Evolutionary conservation across 805 yeast species (phyloP).

Genomic region (Hanseniaspora clermontiae): DNA sequence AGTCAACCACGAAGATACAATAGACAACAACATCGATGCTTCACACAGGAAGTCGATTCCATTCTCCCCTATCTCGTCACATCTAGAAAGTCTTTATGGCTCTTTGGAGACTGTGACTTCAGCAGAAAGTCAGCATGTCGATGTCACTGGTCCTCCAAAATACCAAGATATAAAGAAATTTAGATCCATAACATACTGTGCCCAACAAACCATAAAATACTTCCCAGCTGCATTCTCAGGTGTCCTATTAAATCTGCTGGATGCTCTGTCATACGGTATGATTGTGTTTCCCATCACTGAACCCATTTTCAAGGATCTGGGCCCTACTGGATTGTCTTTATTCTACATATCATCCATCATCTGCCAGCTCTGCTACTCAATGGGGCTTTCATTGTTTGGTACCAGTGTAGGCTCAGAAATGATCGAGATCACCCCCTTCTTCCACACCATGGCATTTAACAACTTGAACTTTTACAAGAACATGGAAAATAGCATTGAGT

Average conservation of each 20-base stretch:
- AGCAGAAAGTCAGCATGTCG: not conserved
- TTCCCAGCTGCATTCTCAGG: constrained; percentile 80
- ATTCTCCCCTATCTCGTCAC: constrained; percentile 7
- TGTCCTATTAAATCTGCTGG: constrained; percentile 69
- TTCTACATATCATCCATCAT: constrained; percentile 85
- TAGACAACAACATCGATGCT: not conserved
- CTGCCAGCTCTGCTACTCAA: constrained; percentile 74
- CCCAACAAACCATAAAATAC: constrained; percentile 18
- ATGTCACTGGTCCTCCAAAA: constrained; percentile 2
- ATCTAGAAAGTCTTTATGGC: not conserved
- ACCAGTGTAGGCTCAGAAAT: constrained; percentile 94
- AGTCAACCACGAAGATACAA: not conserved
- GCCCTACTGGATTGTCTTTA: constrained; percentile 85
- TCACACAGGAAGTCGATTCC: not conserved
- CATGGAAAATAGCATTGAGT: constrained; percentile 35
- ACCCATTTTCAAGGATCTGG: constrained; percentile 60
- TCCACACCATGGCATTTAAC: constrained; percentile 82
- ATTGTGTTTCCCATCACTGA: constrained; percentile 88
- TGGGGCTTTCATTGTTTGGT: constrained; percentile 82
- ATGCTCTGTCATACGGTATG: constrained; percentile 94
- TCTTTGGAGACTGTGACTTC: not conserved
- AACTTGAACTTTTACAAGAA: constrained; percentile 35
- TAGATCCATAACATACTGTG: not conserved
- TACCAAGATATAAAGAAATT: constrained; percentile 8
- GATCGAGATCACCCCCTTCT: constrained; percentile 98